These are phyloP conservation scores for Stephania yunnanensis DNA, from an alignment of 164 flowering plant genomes.

Conservation along the genomic window DNA sequence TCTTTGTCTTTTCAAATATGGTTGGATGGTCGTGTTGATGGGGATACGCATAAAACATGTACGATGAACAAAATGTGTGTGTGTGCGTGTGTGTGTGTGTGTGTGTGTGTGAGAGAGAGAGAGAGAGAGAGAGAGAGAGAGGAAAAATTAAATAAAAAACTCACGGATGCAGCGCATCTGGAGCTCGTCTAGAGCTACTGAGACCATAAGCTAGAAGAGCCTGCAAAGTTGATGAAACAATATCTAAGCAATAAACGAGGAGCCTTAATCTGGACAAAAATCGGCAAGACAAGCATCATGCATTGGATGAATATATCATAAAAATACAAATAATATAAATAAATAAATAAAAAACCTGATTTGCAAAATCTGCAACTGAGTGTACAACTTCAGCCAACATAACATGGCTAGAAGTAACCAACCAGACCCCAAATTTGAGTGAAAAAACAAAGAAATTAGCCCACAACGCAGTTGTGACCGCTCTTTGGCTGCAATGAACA, in stretches of 20 bases:
- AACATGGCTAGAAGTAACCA: constrained; percentile 82
- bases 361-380: constrained; percentile 94
- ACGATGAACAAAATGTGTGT: no score
- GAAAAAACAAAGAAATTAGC: constrained; percentile 96
- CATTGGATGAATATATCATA: background rate
- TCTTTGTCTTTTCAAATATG: background rate
- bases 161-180: constrained; percentile 99
- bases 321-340: no score
- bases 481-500: constrained; percentile 63
- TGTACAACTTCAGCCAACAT: constrained; percentile 95
- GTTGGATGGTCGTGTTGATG: background rate
- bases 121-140: background rate
- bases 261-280: background rate
- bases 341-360: constrained; percentile 51
- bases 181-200: constrained; percentile 95
- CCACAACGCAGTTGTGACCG: constrained; percentile 92
- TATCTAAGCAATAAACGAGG: background rate
- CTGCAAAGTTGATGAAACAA: constrained; percentile 39
- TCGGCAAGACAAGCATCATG: no score
- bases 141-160: constrained; percentile 24
- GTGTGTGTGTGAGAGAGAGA: no score
- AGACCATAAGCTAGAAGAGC: constrained; percentile 97
- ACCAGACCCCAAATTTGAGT: constrained; percentile 94
- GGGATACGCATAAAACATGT: background rate
- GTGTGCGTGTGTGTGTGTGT: no score